phyloP scores from a whole-genome alignment of 495 filamentous ascomycete species.

The Amniculicola lignicola region DNA sequence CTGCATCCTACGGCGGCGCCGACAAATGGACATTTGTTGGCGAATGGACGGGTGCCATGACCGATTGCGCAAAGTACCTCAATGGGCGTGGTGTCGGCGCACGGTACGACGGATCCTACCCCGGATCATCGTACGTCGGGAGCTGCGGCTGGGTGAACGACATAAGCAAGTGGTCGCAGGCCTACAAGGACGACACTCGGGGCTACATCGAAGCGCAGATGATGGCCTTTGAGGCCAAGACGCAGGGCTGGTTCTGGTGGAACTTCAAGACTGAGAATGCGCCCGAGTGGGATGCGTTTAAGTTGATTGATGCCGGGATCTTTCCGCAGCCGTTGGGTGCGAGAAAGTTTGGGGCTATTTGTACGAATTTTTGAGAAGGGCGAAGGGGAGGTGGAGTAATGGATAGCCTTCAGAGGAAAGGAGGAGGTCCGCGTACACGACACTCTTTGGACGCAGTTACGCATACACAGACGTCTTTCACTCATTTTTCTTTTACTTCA shows the following conservation, averaged over 20 bases:
- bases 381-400: too few species aligned
- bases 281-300: slow-evolving; percentile 51
- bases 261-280: slow-evolving; percentile 51
- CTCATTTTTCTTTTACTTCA: too few species aligned
- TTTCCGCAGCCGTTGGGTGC: slow-evolving; percentile 46
- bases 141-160: slow-evolving; percentile 44
- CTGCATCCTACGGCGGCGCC: slow-evolving; percentile 38
- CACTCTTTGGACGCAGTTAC: too few species aligned
- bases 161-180: slow-evolving; percentile 39
- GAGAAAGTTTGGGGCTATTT: slow-evolving; percentile 16
- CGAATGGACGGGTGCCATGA: slow-evolving; percentile 63
- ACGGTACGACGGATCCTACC: slow-evolving; percentile 57
- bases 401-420: too few species aligned
- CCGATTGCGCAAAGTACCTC: slow-evolving; percentile 70
- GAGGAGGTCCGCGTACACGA: too few species aligned
- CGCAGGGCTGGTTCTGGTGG: slow-evolving; percentile 52
- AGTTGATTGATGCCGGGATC: slow-evolving; percentile 45
- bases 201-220: slow-evolving; percentile 51
- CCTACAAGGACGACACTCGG: slow-evolving; percentile 41
- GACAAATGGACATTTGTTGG: slow-evolving; percentile 50
- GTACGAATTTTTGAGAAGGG: slow-evolving; percentile 18
- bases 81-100: slow-evolving; percentile 66
- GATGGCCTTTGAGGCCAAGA: slow-evolving; percentile 42
- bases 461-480: too few species aligned
- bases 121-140: slow-evolving; percentile 40